Percentiles rank a stretch among this genome's conserved stretches.
These are phyloP conservation scores for Aureobasidium lini DNA, from an alignment of 2,329 filamentous ascomycete genomes.

Conservation along the genomic window DNA sequence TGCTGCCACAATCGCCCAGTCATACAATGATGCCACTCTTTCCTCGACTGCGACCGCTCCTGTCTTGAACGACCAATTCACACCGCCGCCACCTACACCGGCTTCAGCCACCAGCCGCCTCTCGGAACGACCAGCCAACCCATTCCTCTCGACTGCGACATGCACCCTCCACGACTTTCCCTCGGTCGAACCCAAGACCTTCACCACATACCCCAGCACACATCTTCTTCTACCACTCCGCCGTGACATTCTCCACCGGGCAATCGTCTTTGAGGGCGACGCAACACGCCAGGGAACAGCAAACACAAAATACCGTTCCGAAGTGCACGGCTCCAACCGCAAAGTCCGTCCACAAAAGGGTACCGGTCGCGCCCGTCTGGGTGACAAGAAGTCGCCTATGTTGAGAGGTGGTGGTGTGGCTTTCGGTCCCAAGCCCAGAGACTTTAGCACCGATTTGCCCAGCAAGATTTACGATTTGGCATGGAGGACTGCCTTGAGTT, in stretches of 20 bases:
- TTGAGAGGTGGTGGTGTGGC: slow-evolving; percentile 77
- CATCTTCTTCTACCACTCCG: slow-evolving; percentile 83
- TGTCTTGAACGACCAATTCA: slow-evolving; percentile 18
- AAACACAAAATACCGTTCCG: slow-evolving; percentile 68
- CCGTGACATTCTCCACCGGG: slow-evolving; percentile 85
- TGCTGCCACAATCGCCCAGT: slow-evolving; percentile 24
- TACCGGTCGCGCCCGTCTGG: slow-evolving; percentile 68
- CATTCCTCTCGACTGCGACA: slow-evolving; percentile 57
- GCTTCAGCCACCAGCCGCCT: slow-evolving; percentile 18
- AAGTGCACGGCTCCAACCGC: slow-evolving; percentile 73
- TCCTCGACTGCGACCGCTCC: slow-evolving; percentile 23
- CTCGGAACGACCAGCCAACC: slow-evolving; percentile 22
- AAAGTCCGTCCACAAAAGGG: slow-evolving; percentile 89
- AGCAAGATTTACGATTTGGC: slow-evolving; percentile 91
- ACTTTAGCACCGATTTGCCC: slow-evolving; percentile 78
- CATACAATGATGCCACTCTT: slow-evolving; percentile 30
- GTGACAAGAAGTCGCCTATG: slow-evolving; percentile 74
- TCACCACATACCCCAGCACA: slow-evolving; percentile 70
- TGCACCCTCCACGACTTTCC: slow-evolving; percentile 89
- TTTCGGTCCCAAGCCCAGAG: slow-evolving; percentile 83
- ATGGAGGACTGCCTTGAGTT: slow-evolving; percentile 88
- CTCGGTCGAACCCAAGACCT: slow-evolving; percentile 70
- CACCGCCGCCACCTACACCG: slow-evolving; percentile 14
- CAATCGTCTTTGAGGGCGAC: slow-evolving; percentile 89
- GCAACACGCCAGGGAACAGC: slow-evolving; percentile 80